A percentile compares a stretch with the other conserved stretches of the same genome.
phyloP scores from a whole-genome alignment of 306 rosid species.

The Parietaria judaica region DNA sequence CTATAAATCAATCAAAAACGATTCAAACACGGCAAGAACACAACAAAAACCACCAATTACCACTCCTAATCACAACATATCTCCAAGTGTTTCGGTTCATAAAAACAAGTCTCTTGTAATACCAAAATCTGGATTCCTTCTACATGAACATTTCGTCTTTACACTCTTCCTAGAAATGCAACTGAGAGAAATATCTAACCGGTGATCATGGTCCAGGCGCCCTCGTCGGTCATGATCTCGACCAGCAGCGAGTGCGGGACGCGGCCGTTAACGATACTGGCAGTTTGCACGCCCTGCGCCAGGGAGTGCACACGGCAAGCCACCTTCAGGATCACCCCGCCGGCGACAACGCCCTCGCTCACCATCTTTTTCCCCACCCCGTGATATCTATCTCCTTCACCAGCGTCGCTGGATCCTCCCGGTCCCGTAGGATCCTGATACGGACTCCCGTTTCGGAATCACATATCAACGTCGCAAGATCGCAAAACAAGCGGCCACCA shows the following conservation, averaged over 20 bases:
- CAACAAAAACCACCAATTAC: too few species aligned
- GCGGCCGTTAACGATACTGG: slow-evolving; percentile 80
- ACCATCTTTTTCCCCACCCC: slow-evolving; percentile 71
- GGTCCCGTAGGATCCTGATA: slow-evolving; percentile 50
- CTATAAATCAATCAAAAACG: too few species aligned
- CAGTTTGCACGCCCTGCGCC: slow-evolving; percentile 77
- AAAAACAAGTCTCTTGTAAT: too few species aligned
- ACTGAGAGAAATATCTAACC: slow-evolving; percentile 31
- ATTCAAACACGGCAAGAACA: too few species aligned
- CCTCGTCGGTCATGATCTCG: slow-evolving; percentile 83
- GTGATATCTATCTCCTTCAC: slow-evolving; percentile 65
- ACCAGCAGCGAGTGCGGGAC: slow-evolving; percentile 69
- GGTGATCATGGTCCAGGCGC: slow-evolving; percentile 89
- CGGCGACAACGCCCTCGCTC: slow-evolving; percentile 55
- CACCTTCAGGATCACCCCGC: slow-evolving; percentile 96
- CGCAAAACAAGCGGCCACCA: too few species aligned
- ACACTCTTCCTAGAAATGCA: too few species aligned
- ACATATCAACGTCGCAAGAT: too few species aligned
- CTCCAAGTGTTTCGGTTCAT: too few species aligned
- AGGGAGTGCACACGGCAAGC: slow-evolving; percentile 66
- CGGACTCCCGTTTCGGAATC: too few species aligned
- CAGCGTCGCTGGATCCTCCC: slow-evolving; percentile 49
- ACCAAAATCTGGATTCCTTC: too few species aligned
- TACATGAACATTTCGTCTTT: too few species aligned
- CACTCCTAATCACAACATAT: too few species aligned